Evolutionary conservation across 164 flowering plant genomes (phyloP), one percentile per base, ranked within the genome.

Genomic region (Stephania yunnanensis): DNA sequence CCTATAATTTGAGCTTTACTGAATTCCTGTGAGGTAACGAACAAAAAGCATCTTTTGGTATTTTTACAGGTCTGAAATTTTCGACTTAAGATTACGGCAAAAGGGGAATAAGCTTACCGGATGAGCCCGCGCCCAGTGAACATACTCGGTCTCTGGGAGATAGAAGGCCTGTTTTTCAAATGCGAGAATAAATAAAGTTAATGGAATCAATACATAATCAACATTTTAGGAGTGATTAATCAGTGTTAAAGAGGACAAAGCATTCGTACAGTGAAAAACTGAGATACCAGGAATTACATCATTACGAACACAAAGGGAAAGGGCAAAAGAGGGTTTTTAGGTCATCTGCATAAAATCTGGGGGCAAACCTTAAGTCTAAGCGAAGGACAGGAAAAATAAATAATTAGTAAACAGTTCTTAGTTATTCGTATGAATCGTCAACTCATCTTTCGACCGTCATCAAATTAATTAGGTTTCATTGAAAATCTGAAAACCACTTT

Each of bases 131-230:
- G 97, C 93, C 98, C 98, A 95, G 80, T 93, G 92, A 25, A 93
- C 90, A 78, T 82, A 93, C 77, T 95, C 98, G 1, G 99, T 95
- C 84, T 95, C 98, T 36, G 99, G 99, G 78, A 93, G 97, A 80
- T 93, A 95, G 83, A 87, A 95, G 17, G 98, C 99, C 99, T 95
- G 91, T 78, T 70, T 64, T 36, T 6, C 65, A 74, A 74, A 44
- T 53, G 50, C 44, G 70, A 53, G 31, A 25, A 67, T 61, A 53
- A 31, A 44, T 44, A 12, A 19, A 68, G 45, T 69, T 25, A 58
- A 13, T 36, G 42, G 15, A 25, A 36, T 69, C 13, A 67, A 25
- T 20, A 50, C 42, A 66, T 45, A 29, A n/a, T 61, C 22, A 61
- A 61, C 66, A 7, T 61, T 61, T 61, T 13, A 9, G 64, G 19